These are phyloP conservation scores for Acephala macrosclerotiorum DNA, from an alignment of 2,329 filamentous ascomycete genomes.

Conservation along the genomic window DNA sequence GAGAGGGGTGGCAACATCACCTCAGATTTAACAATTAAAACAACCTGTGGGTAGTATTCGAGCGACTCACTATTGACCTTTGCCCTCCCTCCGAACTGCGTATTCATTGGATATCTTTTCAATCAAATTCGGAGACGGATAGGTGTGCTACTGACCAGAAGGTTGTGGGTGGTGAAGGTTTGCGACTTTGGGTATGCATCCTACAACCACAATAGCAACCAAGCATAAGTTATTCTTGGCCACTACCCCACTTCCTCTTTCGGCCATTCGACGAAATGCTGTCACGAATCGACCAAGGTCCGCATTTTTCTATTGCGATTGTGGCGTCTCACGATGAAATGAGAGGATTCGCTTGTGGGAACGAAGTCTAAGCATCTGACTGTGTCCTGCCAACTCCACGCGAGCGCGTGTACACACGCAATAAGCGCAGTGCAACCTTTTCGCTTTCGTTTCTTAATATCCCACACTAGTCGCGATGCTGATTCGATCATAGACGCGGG, in stretches of 20 bases:
- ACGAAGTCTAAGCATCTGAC: constrained; percentile 5
- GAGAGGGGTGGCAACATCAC: too few relatives aligned
- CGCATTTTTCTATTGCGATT: not conserved
- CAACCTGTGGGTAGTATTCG: too few relatives aligned
- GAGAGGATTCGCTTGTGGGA: constrained; percentile 6
- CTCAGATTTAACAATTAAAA: too few relatives aligned
- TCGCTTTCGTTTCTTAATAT: not conserved
- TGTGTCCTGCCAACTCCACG: not conserved
- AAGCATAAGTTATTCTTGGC: not conserved
- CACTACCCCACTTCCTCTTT: not conserved
- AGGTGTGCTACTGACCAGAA: too few relatives aligned
- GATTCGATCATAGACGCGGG: not conserved
- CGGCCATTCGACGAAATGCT: too few relatives aligned
- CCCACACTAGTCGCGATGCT: not conserved
- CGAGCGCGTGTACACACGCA: not conserved
- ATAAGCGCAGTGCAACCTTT: not conserved
- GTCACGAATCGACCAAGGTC: too few relatives aligned
- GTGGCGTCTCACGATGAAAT: not conserved
- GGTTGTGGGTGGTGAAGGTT: not conserved
- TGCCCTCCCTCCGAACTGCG: too few relatives aligned
- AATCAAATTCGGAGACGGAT: too few relatives aligned
- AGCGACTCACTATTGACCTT: too few relatives aligned
- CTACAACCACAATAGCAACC: not conserved
- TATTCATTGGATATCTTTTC: too few relatives aligned
- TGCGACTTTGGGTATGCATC: not conserved